Conservation (phyloP, 1,139 yeast genomes). For the Candida mesenterica region DNA sequence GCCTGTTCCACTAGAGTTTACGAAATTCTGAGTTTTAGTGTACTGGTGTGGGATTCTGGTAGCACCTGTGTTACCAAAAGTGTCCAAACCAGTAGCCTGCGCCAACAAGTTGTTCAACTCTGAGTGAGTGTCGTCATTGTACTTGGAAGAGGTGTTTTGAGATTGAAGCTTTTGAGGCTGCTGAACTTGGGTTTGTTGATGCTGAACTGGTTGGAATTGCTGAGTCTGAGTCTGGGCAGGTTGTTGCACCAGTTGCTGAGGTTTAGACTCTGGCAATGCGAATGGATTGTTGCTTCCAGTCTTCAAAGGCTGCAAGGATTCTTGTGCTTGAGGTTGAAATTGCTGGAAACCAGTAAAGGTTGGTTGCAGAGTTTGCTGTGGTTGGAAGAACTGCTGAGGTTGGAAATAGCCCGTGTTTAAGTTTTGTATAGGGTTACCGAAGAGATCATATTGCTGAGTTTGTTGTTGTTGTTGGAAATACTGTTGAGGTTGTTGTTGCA, state of each 20-base stretch:
- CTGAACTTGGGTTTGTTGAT: conserved; percentile 21
- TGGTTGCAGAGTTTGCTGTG: conserved; percentile 30
- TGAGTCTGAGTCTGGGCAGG: conserved; percentile 29
- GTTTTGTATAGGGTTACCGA: conserved; percentile 72
- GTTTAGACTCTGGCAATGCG: conserved; percentile 46
- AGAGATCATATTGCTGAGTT: conserved; percentile 54
- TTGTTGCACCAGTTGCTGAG: conserved; percentile 20
- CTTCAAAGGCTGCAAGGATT: conserved; percentile 53
- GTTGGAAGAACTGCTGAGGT: conserved; percentile 28
- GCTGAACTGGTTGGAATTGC: conserved; percentile 22
- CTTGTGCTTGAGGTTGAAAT: conserved; percentile 38
- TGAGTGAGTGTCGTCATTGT: conserved; percentile 53
- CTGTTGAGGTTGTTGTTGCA: conserved; percentile 22
- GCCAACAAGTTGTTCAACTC: conserved; percentile 79
- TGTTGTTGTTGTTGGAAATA: conserved; percentile 26
- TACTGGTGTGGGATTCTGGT: conserved; percentile 91
- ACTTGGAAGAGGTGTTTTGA: conserved; percentile 38
- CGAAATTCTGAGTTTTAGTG: conserved; percentile 74
- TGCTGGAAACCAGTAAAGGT: conserved; percentile 17
- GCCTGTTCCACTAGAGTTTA: conserved; percentile 89
- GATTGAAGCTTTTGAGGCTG: conserved; percentile 27
- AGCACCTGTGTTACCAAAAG: conserved; percentile 93
- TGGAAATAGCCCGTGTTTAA: conserved; percentile 51
- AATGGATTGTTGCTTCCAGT: conserved; percentile 93
- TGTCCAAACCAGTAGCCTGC: conserved; percentile 89